Evolutionary conservation across 1,284 basidiomycete species (phyloP).

Genomic region (Leccinum pallidistipes): DNA sequence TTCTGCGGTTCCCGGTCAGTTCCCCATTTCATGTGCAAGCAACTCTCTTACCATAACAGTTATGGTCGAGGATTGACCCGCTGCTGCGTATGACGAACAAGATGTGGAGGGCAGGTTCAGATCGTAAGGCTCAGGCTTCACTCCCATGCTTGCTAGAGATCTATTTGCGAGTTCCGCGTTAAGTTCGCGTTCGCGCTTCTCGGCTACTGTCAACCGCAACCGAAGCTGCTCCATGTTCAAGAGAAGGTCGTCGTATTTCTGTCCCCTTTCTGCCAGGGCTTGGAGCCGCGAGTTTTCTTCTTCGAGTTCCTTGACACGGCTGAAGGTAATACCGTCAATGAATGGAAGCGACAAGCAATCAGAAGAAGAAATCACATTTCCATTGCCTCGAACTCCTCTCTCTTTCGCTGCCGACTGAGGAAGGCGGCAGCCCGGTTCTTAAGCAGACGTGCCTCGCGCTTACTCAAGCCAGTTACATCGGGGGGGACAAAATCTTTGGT

Average conservation of each 20-base stretch:
- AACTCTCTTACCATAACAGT: constrained; percentile 63
- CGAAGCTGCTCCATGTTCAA: constrained; percentile 67
- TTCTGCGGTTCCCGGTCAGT: constrained; percentile 31
- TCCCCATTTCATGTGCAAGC: constrained; percentile 9
- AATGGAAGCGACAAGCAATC: constrained; percentile 9
- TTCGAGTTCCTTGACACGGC: constrained; percentile 57
- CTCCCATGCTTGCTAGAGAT: constrained; percentile 35
- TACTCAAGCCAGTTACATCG: constrained; percentile 84
- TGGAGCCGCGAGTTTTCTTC: constrained; percentile 73
- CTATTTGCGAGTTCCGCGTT: constrained; percentile 54
- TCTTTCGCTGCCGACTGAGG: constrained; percentile 85
- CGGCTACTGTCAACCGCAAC: constrained; percentile 59
- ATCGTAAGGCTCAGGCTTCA: constrained; percentile 58
- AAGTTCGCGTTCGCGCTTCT: constrained; percentile 66
- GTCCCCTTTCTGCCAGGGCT: constrained; percentile 47
- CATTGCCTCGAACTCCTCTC: constrained; percentile 90
- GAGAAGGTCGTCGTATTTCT: constrained; percentile 40
- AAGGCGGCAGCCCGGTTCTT: constrained; percentile 93
- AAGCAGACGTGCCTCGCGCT: constrained; percentile 86
- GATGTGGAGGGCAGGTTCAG: constrained; percentile 43
- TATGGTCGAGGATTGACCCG: constrained; percentile 56
- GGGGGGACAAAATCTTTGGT: constrained; percentile 86
- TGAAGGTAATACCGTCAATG: constrained; percentile 25
- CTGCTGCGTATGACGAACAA: constrained; percentile 41
- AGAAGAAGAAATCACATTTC: constrained; percentile 60